phyloP scores from a whole-genome alignment of 805 yeast species.

The Alloascoidea hylecoeti region DNA sequence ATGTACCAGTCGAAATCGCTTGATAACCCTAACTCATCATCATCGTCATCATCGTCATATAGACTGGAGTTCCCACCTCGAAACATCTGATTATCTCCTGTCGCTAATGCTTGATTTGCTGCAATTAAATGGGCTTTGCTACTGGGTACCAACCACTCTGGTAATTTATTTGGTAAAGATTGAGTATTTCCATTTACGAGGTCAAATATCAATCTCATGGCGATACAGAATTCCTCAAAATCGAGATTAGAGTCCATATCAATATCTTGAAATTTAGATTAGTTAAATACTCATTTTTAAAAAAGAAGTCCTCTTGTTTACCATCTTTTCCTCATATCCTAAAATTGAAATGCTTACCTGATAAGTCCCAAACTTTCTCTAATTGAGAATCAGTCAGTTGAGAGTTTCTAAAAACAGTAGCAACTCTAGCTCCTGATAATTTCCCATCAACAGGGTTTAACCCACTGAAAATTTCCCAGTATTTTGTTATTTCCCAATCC shows the following conservation, averaged over 20 bases:
- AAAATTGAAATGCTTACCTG: constrained; percentile 15
- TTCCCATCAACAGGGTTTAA: constrained; percentile 70
- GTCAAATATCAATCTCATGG: constrained; percentile 92
- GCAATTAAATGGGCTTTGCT: constrained; percentile 75
- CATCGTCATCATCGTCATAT: constrained; percentile 26
- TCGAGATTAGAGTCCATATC: constrained; percentile 87
- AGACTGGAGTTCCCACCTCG: constrained; percentile 2
- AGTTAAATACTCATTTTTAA: background rate
- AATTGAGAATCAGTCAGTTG: constrained; percentile 67
- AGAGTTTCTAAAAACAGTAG: constrained; percentile 80
- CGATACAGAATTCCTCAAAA: constrained; percentile 95
- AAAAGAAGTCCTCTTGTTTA: background rate
- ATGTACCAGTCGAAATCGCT: constrained; percentile 93
- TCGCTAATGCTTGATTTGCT: constrained; percentile 57
- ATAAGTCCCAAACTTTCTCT: constrained; percentile 77
- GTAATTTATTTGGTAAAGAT: constrained; percentile 55
- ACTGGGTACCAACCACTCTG: constrained; percentile 88
- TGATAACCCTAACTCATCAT: constrained; percentile 49
- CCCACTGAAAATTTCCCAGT: constrained; percentile 95
- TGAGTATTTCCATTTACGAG: constrained; percentile 58
- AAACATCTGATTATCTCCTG: constrained; percentile 16
- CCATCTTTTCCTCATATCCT: background rate
- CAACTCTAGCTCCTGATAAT: constrained; percentile 72
- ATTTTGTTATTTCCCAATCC: constrained; percentile 92
- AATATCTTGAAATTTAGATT: constrained; percentile 36